These are phyloP conservation scores for Boletus sp. DNA, from an alignment of 768 basidiomycete species.

Conservation along the genomic window DNA sequence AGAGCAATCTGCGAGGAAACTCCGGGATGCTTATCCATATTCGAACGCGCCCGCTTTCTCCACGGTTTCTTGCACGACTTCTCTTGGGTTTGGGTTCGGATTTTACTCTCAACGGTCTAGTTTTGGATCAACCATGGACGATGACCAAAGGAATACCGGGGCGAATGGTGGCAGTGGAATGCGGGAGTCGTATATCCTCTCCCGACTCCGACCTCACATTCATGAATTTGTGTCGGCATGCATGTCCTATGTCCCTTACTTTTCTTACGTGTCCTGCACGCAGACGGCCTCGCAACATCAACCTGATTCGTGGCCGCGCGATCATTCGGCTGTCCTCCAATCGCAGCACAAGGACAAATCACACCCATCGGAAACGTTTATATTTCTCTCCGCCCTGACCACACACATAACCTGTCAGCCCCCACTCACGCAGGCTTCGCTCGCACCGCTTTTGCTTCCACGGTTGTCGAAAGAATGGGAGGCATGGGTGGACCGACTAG, in stretches of 20 bases:
- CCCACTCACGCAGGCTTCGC: constrained; percentile 56
- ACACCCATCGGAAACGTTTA: constrained; percentile 73
- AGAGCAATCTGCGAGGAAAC: constrained; percentile 63
- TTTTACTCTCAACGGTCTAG: constrained; percentile 18
- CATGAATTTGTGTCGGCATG: constrained; percentile 74
- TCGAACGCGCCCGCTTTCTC: constrained; percentile 47
- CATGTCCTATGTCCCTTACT: constrained; percentile 83
- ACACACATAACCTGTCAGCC: constrained; percentile 69
- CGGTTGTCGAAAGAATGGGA: constrained; percentile 74
- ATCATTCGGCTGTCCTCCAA: constrained; percentile 45
- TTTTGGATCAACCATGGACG: constrained; percentile 34
- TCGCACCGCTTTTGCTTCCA: constrained; percentile 57
- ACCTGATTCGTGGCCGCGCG: constrained; percentile 32
- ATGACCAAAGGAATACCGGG: constrained; percentile 25
- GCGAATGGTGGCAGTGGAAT: constrained; percentile 50
- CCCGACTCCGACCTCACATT: constrained; percentile 72
- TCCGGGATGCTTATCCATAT: constrained; percentile 83
- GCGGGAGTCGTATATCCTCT: constrained; percentile 79
- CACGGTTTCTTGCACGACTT: constrained; percentile 32
- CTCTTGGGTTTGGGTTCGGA: constrained; percentile 34
- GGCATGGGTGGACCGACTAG: constrained; percentile 71
- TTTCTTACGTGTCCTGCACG: constrained; percentile 53
- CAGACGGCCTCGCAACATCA: constrained; percentile 16
- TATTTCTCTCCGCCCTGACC: constrained; percentile 67
- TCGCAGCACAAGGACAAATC: constrained; percentile 60